These are phyloP conservation scores for Ganoderma sinense DNA, from an alignment of 1,284 basidiomycete genomes.

Conservation along the genomic window DNA sequence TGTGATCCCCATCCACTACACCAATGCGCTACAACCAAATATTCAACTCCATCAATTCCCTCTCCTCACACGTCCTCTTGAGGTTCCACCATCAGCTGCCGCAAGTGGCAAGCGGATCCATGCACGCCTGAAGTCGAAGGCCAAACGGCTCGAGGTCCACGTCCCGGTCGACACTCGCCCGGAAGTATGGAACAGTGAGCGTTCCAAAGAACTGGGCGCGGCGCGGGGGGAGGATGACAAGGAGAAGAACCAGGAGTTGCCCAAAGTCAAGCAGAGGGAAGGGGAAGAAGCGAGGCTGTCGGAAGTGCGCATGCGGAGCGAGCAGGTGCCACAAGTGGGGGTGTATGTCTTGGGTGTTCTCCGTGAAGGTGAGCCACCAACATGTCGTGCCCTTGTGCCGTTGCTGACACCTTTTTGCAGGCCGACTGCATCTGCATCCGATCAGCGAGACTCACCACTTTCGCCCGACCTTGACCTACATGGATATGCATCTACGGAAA, in stretches of 20 bases:
- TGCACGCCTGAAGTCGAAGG: conserved; percentile 71
- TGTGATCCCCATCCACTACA: conserved; percentile 74
- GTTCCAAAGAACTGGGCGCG: conserved; percentile 66
- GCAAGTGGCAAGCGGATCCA: conserved; percentile 77
- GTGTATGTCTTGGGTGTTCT: conserved; percentile 78
- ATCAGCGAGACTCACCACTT: conserved; percentile 80
- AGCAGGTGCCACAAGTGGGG: conserved; percentile 68
- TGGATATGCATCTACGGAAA: conserved; percentile 74
- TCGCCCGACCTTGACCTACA: conserved; percentile 79
- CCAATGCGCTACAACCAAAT: conserved; percentile 64
- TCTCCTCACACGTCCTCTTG: conserved; percentile 72
- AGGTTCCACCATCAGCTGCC: conserved; percentile 75
- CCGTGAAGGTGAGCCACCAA: conserved; percentile 60
- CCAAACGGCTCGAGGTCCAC: conserved; percentile 74
- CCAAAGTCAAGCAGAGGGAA: conserved; percentile 46
- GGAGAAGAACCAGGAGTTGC: conserved; percentile 70
- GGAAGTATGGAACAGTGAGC: conserved; percentile 80
- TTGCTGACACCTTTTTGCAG: conserved; percentile 43
- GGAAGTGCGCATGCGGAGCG: conserved; percentile 76
- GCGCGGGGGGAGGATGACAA: conserved; percentile 74
- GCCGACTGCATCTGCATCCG: conserved; percentile 79
- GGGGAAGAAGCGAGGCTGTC: conserved; percentile 65
- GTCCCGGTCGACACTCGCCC: conserved; percentile 77
- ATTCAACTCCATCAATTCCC: conserved; percentile 84
- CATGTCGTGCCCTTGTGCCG: neutral